Evolutionary conservation across 768 basidiomycete genomes (phyloP).

Genomic region (Phlegmacium glaucopus): DNA sequence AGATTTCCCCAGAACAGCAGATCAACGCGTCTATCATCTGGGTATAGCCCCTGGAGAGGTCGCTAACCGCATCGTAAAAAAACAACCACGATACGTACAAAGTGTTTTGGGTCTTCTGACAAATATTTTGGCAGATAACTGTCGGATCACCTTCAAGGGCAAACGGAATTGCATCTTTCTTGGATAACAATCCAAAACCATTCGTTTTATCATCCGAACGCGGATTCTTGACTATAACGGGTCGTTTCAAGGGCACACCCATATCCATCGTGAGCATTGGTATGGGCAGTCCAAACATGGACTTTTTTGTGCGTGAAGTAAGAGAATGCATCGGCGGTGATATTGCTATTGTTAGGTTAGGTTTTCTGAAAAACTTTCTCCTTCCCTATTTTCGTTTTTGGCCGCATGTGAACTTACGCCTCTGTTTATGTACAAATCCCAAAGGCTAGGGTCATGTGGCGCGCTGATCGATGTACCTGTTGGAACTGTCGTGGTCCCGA

Average conservation of each 20-base stretch:
- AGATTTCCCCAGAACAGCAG: slow-evolving; percentile 78
- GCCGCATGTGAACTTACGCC: slow-evolving; percentile 6
- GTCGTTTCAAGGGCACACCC: slow-evolving; percentile 58
- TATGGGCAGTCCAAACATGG: slow-evolving; percentile 81
- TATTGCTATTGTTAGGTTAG: slow-evolving; percentile 51
- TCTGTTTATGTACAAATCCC: no score
- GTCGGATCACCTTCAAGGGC: slow-evolving; percentile 75
- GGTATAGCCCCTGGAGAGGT: slow-evolving; percentile 75
- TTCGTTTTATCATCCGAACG: slow-evolving; percentile 70
- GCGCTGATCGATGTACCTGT: slow-evolving; percentile 64
- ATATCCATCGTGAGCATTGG: slow-evolving; percentile 77
- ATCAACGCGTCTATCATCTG: slow-evolving; percentile 76
- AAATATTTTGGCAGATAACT: slow-evolving; percentile 53
- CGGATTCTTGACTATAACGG: slow-evolving; percentile 73
- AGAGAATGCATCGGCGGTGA: slow-evolving; percentile 70
- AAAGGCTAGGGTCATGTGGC: slow-evolving; percentile 83
- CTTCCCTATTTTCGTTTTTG: slow-evolving; percentile 1
- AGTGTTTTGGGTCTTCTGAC: background rate
- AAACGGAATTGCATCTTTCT: slow-evolving; percentile 47
- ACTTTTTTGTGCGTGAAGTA: slow-evolving; percentile 82
- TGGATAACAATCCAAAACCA: slow-evolving; percentile 57
- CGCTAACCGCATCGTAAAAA: slow-evolving; percentile 76
- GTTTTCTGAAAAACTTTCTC: slow-evolving; percentile 7
- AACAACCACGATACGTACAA: slow-evolving; percentile 13
- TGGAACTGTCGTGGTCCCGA: slow-evolving; percentile 74